Evolutionary conservation across 2,329 filamentous ascomycete species (phyloP), one percentile per base, ranked within the genome.

Genomic region (Fusarium napiforme): DNA sequence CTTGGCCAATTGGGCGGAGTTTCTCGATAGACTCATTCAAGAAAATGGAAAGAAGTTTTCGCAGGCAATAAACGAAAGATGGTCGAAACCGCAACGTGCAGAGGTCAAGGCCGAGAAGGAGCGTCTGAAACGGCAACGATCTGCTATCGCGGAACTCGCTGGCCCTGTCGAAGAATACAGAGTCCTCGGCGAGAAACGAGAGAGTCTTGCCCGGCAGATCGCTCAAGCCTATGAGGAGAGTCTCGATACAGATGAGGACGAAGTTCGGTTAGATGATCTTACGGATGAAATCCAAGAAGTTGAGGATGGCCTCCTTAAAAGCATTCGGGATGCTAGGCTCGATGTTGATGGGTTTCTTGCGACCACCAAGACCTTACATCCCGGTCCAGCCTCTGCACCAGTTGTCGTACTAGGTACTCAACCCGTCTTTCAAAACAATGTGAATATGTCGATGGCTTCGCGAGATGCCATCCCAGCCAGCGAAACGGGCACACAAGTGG

Each of bases 41-140:
- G 81, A 83, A 53, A 90, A 90, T 66, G 84, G 82, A 12, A 81
- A 83, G 30, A 84, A 85, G 23, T 90, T 87, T 69, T 82, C 79
- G 67, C 81, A 81, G 63, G 85, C 86, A 19, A 82, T 90, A 26
- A 82, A 84, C 18, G 84, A 86, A 60, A 82, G 84, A 37, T 84
- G 83, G 69, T 78, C 86, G 5, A 83, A 83, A 62, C 84, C 86
- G 26, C 83, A 83, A 49, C 85, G 86, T 36, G 80, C 81, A 30
- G 81, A 82, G 36, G 82, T 90, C 55, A 88, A 88, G 69, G 80
- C 79, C 43, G 86, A 87, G 49, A 89, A 87, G 71, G 84, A 86
- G 70, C 80, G 78, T 21, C 75, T 90, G 18, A 72, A 84, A 59
- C 83, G 81, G 46, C 85, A 88, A 66, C 84, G 86, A 66, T 81